A percentile compares a stretch with the other conserved stretches of the same genome.
These are phyloP conservation scores for Suillus lakei DNA, from an alignment of 768 basidiomycete species.

Conservation along the genomic window DNA sequence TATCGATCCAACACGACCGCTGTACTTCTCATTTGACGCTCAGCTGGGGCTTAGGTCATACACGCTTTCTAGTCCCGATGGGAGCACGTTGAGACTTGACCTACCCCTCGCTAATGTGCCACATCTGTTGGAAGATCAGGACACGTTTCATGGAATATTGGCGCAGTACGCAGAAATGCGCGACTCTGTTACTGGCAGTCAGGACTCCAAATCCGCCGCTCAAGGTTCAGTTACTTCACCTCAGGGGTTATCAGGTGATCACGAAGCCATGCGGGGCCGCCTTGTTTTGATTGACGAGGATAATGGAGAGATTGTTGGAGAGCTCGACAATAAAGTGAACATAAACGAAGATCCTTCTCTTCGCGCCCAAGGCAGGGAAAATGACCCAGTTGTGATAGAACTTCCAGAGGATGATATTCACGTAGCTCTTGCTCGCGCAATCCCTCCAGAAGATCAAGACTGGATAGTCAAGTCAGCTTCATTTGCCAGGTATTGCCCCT, in stretches of 20 bases:
- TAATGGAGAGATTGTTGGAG: constrained; percentile 72
- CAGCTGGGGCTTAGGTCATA: constrained; percentile 33
- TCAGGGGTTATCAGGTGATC: constrained; percentile 40
- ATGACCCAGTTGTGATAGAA: constrained; percentile 75
- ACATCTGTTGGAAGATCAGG: constrained; percentile 56
- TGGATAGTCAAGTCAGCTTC: constrained; percentile 52
- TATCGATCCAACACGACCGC: constrained; percentile 57
- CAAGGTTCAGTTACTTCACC: constrained; percentile 21
- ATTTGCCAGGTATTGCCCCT: constrained; percentile 42
- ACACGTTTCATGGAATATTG: constrained; percentile 69
- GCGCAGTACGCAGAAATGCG: constrained; percentile 64
- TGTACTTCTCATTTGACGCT: constrained; percentile 38
- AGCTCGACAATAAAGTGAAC: constrained; percentile 60
- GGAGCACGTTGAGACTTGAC: constrained; percentile 23
- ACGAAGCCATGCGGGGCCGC: constrained; percentile 48
- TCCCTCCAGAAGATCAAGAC: constrained; percentile 71
- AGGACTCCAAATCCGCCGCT: constrained; percentile 10
- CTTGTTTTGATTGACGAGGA: constrained; percentile 76
- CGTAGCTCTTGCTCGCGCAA: constrained; percentile 60
- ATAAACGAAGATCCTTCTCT: constrained; percentile 66
- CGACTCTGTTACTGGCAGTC: constrained; percentile 17
- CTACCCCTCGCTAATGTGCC: constrained; percentile 36
- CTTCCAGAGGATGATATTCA: constrained; percentile 55
- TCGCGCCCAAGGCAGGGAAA: constrained; percentile 51
- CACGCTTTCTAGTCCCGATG: constrained; percentile 29